Percentiles rank a stretch among this genome's conserved stretches.
Evolutionary conservation across 345 rosid species (phyloP).

Genomic region (Gynandropsis gynandra): DNA sequence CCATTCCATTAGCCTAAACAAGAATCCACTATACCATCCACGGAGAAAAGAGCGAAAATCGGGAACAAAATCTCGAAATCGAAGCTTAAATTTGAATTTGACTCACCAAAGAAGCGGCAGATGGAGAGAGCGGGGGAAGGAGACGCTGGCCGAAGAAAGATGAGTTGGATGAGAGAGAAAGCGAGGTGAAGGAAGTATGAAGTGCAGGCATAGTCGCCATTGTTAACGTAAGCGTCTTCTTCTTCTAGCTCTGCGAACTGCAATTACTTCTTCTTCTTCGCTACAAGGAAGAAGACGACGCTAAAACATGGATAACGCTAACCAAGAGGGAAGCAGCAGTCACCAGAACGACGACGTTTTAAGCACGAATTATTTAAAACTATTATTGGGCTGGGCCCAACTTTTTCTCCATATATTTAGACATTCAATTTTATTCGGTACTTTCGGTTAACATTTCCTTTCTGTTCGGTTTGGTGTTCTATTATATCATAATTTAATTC

Average conservation of each 20-base stretch:
- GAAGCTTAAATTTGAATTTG: background rate
- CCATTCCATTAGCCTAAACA: background rate
- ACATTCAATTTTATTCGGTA: background rate
- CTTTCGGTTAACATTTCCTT: too few relatives aligned
- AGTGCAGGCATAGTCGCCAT: conserved; percentile 75
- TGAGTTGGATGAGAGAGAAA: conserved; percentile 51
- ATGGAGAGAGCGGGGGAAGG: conserved; percentile 31
- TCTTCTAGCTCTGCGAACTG: conserved; percentile 15
- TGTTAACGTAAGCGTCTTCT: conserved; percentile 17
- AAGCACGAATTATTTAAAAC: fast-evolving
- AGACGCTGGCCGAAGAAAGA: conserved; percentile 73
- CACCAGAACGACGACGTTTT: background rate
- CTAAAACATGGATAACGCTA: conserved; percentile 26
- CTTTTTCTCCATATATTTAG: background rate
- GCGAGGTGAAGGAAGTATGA: conserved; percentile 64
- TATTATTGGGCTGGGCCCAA: conserved; percentile 4
- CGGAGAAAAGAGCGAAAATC: background rate
- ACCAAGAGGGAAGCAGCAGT: background rate
- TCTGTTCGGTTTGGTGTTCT: too few relatives aligned
- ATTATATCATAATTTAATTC: too few relatives aligned
- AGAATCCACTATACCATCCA: background rate
- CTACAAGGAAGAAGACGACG: conserved; percentile 20
- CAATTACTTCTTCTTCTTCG: conserved; percentile 16
- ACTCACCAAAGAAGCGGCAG: conserved; percentile 38
- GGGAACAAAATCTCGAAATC: background rate